Conservation (phyloP, 208 protist species). For the Lotmaria passim region DNA sequence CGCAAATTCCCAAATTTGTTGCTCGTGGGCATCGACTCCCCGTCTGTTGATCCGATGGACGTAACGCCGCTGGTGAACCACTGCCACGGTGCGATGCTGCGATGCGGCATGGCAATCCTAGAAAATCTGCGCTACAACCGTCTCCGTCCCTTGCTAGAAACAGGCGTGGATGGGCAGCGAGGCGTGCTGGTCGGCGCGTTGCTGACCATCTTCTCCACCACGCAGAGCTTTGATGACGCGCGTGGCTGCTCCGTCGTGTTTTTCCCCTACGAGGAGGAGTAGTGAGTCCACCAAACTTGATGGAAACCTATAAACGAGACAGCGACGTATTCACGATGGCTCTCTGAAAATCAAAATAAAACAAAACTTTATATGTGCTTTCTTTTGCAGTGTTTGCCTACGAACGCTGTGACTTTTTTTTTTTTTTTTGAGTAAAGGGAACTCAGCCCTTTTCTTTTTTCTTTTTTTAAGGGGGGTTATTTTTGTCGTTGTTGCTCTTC, state of each 20-base stretch:
- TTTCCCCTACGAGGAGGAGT: conserved; percentile 33
- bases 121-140: conserved; percentile 60
- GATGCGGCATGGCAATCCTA: conserved; percentile 66
- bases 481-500: no score
- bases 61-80: conserved; percentile 45
- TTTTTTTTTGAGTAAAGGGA: conserved; percentile 1
- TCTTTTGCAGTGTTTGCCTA: not conserved
- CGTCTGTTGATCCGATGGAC: conserved; percentile 59
- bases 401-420: not conserved
- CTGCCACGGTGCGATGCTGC: conserved; percentile 56
- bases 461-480: not conserved
- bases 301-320: not conserved
- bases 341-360: no score
- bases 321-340: no score
- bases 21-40: conserved; percentile 71
- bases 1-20: conserved; percentile 58
- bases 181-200: conserved; percentile 42
- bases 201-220: conserved; percentile 57
- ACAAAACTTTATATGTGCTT: no score
- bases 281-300: not conserved
- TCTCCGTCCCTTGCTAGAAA: conserved; percentile 39
- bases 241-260: conserved; percentile 72
- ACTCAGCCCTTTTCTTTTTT: not conserved
- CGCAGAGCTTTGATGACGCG: conserved; percentile 53
- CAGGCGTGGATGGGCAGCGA: not conserved